Conservation (phyloP, 768 basidiomycete genomes). For the Polyporus arcularius region DNA sequence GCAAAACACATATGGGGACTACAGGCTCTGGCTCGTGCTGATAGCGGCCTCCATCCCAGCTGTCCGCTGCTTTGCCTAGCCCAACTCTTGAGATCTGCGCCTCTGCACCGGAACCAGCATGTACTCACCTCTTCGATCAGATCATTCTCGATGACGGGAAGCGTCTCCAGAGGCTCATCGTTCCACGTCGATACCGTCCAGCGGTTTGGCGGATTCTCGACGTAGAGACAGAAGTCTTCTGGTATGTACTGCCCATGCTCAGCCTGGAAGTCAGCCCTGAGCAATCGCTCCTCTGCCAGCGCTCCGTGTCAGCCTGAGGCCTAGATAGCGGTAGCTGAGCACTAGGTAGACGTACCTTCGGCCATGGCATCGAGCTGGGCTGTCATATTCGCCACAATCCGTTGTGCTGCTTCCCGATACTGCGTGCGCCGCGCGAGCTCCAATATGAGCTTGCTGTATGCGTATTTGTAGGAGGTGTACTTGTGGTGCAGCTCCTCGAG, state of each 20-base stretch:
- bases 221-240: conserved; percentile 76
- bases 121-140: conserved; percentile 52
- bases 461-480: conserved; percentile 68
- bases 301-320: background rate
- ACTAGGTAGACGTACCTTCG: conserved; percentile 51
- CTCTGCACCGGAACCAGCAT: background rate
- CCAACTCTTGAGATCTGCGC: background rate
- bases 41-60: conserved; percentile 6
- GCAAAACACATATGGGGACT: background rate
- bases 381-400: conserved; percentile 66
- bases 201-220: conserved; percentile 71
- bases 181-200: conserved; percentile 67
- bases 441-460: conserved; percentile 71
- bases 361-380: conserved; percentile 63
- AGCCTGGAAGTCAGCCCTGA: conserved; percentile 68
- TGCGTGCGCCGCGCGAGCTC: conserved; percentile 71
- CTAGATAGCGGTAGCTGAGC: background rate
- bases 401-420: conserved; percentile 67
- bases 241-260: conserved; percentile 76
- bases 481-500: conserved; percentile 66
- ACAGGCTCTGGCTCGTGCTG: conserved; percentile 23
- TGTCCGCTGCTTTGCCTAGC: conserved; percentile 33
- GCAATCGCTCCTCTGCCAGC: conserved; percentile 63
- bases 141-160: conserved; percentile 66
- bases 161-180: conserved; percentile 53